Conservation (phyloP, 73 alveolate species). For the Paramecium primaurelia region DNA sequence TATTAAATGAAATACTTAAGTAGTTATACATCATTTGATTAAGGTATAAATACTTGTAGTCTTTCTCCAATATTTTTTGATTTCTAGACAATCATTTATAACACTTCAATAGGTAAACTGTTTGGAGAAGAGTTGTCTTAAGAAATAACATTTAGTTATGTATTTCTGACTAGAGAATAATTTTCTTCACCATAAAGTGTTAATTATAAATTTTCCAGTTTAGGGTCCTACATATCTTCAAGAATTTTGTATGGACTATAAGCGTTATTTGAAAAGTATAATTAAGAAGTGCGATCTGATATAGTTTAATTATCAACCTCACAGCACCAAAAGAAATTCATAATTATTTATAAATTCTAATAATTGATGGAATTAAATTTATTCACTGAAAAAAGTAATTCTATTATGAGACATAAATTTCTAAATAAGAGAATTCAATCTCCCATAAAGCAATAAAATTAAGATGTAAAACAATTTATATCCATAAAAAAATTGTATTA, state of each 20-base stretch:
- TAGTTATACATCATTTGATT: background rate
- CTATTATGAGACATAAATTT: background rate
- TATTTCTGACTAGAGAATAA: background rate
- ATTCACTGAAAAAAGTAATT: background rate
- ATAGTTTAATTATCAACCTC: no score
- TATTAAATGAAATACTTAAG: background rate
- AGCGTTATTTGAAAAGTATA: background rate
- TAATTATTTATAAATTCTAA: no score
- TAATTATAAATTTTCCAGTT: no score
- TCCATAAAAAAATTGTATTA: no score
- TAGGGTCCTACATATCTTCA: background rate
- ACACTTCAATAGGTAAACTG: background rate
- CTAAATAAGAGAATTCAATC: background rate
- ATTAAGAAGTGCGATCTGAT: background rate
- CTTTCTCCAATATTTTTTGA: background rate
- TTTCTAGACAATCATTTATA: background rate
- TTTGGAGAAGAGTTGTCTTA: background rate
- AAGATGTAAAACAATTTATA: no score
- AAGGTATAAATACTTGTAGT: background rate
- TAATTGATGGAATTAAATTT: background rate
- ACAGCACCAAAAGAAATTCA: background rate
- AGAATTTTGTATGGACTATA: background rate
- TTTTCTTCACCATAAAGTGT: background rate
- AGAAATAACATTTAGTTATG: background rate
- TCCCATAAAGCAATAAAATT: background rate